Percentiles rank a stretch among this genome's conserved stretches.
These are phyloP conservation scores for Haplographium delicatum DNA, from an alignment of 495 filamentous ascomycete genomes.

Conservation along the genomic window DNA sequence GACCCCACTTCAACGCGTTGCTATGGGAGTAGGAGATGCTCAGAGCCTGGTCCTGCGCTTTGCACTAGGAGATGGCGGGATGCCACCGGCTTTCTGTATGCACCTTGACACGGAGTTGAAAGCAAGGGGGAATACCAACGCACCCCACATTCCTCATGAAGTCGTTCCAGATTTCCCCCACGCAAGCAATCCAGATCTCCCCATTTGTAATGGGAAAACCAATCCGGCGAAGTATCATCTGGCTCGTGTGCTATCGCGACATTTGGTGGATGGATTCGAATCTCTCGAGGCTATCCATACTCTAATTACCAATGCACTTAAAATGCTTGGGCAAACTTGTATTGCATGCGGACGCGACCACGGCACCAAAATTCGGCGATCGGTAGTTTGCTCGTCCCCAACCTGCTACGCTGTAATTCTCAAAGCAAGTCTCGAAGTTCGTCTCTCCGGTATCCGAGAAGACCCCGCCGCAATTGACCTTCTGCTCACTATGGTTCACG, in stretches of 20 bases:
- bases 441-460: not conserved
- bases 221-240: slow-evolving; percentile 20
- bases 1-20: not conserved
- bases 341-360: slow-evolving; percentile 22
- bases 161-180: not conserved
- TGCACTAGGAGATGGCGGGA: not conserved
- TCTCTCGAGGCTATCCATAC: slow-evolving; percentile 11
- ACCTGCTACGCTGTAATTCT: slow-evolving; percentile 17
- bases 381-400: slow-evolving; percentile 14
- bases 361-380: slow-evolving; percentile 16
- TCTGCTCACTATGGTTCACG: slow-evolving; percentile 20
- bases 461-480: slow-evolving; percentile 18
- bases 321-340: slow-evolving; percentile 15
- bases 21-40: not conserved
- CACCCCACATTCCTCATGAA: not conserved
- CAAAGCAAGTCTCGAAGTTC: slow-evolving; percentile 9
- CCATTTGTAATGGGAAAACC: slow-evolving; percentile 4
- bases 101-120: slow-evolving; percentile 20
- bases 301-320: slow-evolving; percentile 1
- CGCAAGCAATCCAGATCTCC: not conserved
- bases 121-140: not conserved
- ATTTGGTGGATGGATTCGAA: slow-evolving; percentile 8
- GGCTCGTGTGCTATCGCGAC: slow-evolving; percentile 13
- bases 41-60: slow-evolving; percentile 1
- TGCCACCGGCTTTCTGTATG: slow-evolving; percentile 19